phyloP scores from a whole-genome alignment of 352 stramenopile species.

The Phytophthora tentaculata region DNA sequence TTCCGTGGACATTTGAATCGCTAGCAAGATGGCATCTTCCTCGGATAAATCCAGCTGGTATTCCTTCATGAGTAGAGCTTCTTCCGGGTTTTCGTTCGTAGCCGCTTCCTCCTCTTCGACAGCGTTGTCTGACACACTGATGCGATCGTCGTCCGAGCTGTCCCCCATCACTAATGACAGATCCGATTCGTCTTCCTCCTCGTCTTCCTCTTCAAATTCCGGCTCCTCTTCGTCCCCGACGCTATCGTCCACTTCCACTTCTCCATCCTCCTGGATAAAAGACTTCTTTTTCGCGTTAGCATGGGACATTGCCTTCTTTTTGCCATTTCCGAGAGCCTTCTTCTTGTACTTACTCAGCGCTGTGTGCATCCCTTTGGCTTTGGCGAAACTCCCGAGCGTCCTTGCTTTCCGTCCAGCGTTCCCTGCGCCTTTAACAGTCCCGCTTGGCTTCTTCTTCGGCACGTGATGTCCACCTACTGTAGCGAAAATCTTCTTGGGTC shows the following conservation, averaged over 20 bases:
- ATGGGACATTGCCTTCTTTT: constrained; percentile 24
- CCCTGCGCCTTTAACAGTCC: background rate
- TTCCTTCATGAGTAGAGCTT: constrained; percentile 58
- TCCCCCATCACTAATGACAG: constrained; percentile 57
- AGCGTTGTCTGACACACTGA: constrained; percentile 48
- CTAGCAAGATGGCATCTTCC: constrained; percentile 70
- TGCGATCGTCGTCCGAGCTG: constrained; percentile 68
- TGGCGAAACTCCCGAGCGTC: constrained; percentile 53
- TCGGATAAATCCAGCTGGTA: constrained; percentile 79
- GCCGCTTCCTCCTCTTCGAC: constrained; percentile 36
- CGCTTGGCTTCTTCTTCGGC: constrained; percentile 31
- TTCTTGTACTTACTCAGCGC: constrained; percentile 47
- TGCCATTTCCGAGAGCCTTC: constrained; percentile 28
- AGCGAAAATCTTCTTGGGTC: constrained; percentile 50
- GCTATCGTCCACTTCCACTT: constrained; percentile 38
- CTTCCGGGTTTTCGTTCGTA: constrained; percentile 38
- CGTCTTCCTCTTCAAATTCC: constrained; percentile 55
- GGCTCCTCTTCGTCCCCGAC: constrained; percentile 51
- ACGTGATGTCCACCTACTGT: constrained; percentile 20
- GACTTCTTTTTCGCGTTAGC: constrained; percentile 27
- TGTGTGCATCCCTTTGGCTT: constrained; percentile 44
- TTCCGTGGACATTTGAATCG: constrained; percentile 61
- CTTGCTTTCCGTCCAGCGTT: constrained; percentile 20
- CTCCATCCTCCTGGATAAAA: constrained; percentile 39
- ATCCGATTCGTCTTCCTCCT: constrained; percentile 56